Percentiles rank a stretch among this genome's conserved stretches.
These are phyloP conservation scores for Ceratocystis cacaofunesta DNA, from an alignment of 2,329 filamentous ascomycete genomes.

Conservation along the genomic window DNA sequence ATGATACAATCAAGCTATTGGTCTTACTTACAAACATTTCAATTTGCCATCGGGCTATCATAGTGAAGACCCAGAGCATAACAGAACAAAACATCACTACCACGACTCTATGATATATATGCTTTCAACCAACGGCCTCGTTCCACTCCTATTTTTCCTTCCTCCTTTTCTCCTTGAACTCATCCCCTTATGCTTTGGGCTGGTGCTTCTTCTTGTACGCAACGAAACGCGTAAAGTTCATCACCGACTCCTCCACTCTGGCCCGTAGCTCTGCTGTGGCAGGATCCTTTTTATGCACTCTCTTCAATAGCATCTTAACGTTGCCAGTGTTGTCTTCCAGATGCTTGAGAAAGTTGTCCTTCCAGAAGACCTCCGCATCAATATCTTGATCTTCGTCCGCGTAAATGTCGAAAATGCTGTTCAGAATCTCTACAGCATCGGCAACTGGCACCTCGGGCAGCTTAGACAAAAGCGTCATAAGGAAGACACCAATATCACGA, in stretches of 20 bases:
- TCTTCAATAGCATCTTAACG: constrained; percentile 41
- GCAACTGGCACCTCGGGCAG: constrained; percentile 40
- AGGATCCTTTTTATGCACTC: constrained; percentile 40
- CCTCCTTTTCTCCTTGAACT: neutral
- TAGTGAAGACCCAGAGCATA: neutral
- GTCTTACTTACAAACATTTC: neutral
- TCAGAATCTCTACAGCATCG: constrained; percentile 47
- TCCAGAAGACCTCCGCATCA: constrained; percentile 51
- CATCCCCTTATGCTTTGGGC: constrained; percentile 22
- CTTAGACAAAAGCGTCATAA: constrained; percentile 39
- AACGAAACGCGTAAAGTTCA: constrained; percentile 49
- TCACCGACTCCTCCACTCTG: constrained; percentile 43
- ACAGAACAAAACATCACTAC: neutral
- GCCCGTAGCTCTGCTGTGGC: constrained; percentile 39
- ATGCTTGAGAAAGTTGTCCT: constrained; percentile 42
- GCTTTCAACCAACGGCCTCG: neutral
- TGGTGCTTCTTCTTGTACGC: constrained; percentile 48
- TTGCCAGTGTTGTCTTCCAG: constrained; percentile 41
- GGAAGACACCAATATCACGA: constrained; percentile 48
- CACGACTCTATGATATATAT: neutral
- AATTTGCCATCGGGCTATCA: neutral
- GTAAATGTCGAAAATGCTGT: constrained; percentile 55
- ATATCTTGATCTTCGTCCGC: constrained; percentile 43
- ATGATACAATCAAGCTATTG: neutral
- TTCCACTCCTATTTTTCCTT: neutral